Evolutionary conservation across 2,329 filamentous ascomycete genomes (phyloP), one percentile per base, ranked within the genome.

Genomic region (Magnaporthiopsis rhizophila): DNA sequence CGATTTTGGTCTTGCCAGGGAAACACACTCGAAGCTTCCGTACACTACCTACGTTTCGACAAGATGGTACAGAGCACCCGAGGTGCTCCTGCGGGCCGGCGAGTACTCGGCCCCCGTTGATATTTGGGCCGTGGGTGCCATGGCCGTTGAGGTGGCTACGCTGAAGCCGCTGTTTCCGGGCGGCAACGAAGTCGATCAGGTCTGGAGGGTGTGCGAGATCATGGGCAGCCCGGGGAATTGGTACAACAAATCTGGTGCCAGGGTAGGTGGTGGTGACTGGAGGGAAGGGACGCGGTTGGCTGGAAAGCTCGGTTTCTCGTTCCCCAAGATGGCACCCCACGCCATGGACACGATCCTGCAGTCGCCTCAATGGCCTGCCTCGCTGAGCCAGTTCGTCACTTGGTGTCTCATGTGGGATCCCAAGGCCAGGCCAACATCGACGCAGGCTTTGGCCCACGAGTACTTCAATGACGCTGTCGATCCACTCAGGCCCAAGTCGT

Each of bases 321-420:
- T 99, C 78, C 95, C 95, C 66, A 98, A 95, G 86, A 98, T 99
- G 95, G 94, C 95, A 28, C 95, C 95, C 62, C 95, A 98, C 76
- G 86, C 94, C 24, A 92, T 99, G 86, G 94, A 98, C 70, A 96
- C 92, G 6, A 95, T 98, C 69, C 82, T 99, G 9, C 92, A 92
- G 73, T 76, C 90, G 32, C 92, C 95, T 21, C 91, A 97, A 72
- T 99, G 95, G 95, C 95, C 95, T 7, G 79, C 89, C 1, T 89
- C 92, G 26, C 83, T 99, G 64, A 90, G 89, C 71, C 87, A 96
- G 65, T 98, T 99, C 72, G 95, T 99, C 65, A 99, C 95, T 21
- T 97, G 92, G 92, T 99, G 95, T 77, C 78, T 99, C 69, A 95
- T 98, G 90, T 99, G 95, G 95, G 95, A 99, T 76, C 95, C 95